phyloP scores from a whole-genome alignment of 2,329 filamentous ascomycete species.

The Myriosclerotinia curreyana region DNA sequence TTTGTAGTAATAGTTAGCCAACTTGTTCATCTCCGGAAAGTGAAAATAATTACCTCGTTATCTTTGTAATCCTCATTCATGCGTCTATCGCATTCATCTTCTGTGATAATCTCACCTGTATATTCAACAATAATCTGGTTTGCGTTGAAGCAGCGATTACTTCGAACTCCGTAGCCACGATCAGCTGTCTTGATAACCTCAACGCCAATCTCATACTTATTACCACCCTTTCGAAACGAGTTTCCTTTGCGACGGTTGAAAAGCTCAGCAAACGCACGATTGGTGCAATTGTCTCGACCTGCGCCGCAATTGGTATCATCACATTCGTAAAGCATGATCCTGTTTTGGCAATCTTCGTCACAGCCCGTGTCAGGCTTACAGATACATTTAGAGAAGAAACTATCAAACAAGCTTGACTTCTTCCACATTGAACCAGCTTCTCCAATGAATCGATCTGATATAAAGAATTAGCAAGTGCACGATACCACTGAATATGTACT shows the following conservation, averaged over 20 bases:
- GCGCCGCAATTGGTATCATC: constrained; percentile 85
- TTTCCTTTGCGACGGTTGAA: constrained; percentile 62
- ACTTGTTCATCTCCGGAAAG: constrained; percentile 19
- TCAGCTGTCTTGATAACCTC: constrained; percentile 90
- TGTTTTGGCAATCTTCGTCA: constrained; percentile 86
- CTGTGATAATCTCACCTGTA: constrained; percentile 94
- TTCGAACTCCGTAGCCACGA: constrained; percentile 86
- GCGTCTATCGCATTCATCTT: constrained; percentile 85
- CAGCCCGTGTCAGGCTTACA: constrained; percentile 78
- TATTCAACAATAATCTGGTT: constrained; percentile 99
- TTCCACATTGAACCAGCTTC: constrained; percentile 79
- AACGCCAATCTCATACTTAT: constrained; percentile 87
- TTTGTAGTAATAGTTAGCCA: constrained; percentile 41
- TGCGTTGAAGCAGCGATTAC: constrained; percentile 80
- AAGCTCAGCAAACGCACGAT: constrained; percentile 82
- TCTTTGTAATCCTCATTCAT: constrained; percentile 94
- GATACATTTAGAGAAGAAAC: constrained; percentile 73
- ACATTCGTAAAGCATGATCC: constrained; percentile 97
- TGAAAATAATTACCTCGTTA: constrained; percentile 66
- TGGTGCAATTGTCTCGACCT: constrained; percentile 70
- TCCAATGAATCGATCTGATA: constrained; percentile 80
- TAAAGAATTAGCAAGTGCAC: constrained; percentile 27
- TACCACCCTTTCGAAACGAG: constrained; percentile 51
- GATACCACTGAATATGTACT: not conserved
- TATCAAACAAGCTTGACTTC: constrained; percentile 69